Percentiles rank a stretch among this genome's conserved stretches.
Conservation (phyloP, 306 rosid genomes). For the Quercus engelmannii region DNA sequence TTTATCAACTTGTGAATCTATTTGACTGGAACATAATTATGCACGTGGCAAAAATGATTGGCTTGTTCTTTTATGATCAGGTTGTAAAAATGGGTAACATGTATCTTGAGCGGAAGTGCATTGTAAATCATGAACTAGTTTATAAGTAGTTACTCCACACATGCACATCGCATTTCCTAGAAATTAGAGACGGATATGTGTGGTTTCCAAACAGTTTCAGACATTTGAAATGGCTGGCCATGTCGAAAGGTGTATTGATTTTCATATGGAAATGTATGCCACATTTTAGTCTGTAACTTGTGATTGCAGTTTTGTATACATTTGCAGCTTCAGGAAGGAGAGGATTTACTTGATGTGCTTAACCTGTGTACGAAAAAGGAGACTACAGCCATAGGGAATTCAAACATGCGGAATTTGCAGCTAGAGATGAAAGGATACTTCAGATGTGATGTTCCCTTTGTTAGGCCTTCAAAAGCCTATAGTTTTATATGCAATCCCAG, state of each 20-base stretch:
- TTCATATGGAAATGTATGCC: neutral
- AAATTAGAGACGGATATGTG: neutral
- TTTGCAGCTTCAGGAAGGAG: constrained; percentile 86
- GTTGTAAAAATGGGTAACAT: neutral
- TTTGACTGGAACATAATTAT: neutral
- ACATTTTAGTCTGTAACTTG: neutral
- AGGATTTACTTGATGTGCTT: constrained; percentile 68
- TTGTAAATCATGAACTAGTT: neutral
- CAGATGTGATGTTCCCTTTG: too few species aligned
- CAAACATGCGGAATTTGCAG: constrained; percentile 5
- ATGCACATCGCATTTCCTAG: neutral
- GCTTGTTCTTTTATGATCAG: neutral
- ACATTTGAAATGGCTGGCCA: neutral
- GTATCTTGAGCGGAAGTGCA: neutral
- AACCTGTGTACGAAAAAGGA: constrained; percentile 51
- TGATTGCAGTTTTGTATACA: constrained; percentile 33
- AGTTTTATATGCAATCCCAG: constrained; percentile 37
- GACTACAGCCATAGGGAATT: constrained; percentile 65
- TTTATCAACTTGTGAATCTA: neutral
- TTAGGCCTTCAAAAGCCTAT: too few species aligned
- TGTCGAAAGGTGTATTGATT: neutral
- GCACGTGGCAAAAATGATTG: neutral
- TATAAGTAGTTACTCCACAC: neutral
- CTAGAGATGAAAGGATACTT: too few species aligned
- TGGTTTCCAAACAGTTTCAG: neutral